Evolutionary conservation across 2,329 filamentous ascomycete species (phyloP).

Genomic region (Claviceps cyperi): DNA sequence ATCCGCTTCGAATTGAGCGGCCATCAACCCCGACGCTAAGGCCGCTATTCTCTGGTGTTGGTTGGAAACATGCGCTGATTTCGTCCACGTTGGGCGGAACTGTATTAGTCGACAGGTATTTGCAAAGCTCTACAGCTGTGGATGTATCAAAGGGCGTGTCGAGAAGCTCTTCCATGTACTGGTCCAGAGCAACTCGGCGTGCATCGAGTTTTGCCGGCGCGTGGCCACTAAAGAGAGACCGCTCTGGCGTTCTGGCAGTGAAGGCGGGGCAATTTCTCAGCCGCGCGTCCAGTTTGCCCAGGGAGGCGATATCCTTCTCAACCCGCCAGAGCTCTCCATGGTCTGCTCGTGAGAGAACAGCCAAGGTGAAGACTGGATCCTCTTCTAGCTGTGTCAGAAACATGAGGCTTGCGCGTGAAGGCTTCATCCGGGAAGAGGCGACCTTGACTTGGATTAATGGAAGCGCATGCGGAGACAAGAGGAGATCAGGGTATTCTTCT

Average conservation of each 20-base stretch:
- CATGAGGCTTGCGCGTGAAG: constrained; percentile 73
- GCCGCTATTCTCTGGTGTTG: constrained; percentile 15
- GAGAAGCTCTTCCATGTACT: constrained; percentile 73
- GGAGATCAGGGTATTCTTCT: constrained; percentile 73
- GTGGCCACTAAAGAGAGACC: constrained; percentile 77
- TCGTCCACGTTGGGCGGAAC: constrained; percentile 50
- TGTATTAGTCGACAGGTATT: constrained; percentile 61
- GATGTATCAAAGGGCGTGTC: constrained; percentile 67
- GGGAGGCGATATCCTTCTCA: constrained; percentile 75
- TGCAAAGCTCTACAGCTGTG: constrained; percentile 70
- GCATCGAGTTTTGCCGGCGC: constrained; percentile 88
- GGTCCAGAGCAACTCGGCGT: constrained; percentile 63
- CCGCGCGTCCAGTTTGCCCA: constrained; percentile 69
- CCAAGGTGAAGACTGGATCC: constrained; percentile 86
- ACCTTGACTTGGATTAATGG: constrained; percentile 76
- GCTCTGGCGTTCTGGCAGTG: constrained; percentile 65
- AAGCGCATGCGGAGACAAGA: constrained; percentile 78
- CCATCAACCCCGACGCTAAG: constrained; percentile 41
- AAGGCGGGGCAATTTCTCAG: constrained; percentile 63
- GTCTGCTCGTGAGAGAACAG: constrained; percentile 64
- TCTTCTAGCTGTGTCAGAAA: constrained; percentile 71
- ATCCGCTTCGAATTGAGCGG: constrained; percentile 66
- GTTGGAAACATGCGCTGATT: constrained; percentile 17
- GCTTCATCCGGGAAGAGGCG: constrained; percentile 87
- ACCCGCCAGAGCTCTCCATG: constrained; percentile 77